A percentile compares a stretch with the other conserved stretches of the same genome.
These are phyloP conservation scores for Trypanosoma caninum DNA, from an alignment of 208 protist genomes.

Conservation along the genomic window DNA sequence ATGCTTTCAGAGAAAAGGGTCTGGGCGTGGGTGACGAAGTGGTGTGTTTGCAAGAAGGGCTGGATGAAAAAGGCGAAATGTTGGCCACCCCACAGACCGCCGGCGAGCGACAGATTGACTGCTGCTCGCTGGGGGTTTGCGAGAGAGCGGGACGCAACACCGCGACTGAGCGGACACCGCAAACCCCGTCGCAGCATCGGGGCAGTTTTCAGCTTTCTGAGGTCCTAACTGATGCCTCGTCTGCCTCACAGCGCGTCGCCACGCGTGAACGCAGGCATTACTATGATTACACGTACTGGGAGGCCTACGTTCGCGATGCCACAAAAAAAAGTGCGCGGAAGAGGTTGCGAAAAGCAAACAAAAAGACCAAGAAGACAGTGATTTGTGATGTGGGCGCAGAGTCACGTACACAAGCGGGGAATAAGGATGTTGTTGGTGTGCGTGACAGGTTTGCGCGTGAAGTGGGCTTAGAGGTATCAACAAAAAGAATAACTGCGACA, in stretches of 20 bases:
- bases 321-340: constrained; percentile 30
- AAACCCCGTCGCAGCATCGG: not conserved
- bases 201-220: constrained; percentile 20
- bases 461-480: too few relatives aligned
- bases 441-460: too few relatives aligned
- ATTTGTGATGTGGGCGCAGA: not conserved
- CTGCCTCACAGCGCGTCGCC: constrained; percentile 42
- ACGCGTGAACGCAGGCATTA: constrained; percentile 26
- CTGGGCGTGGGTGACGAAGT: not conserved
- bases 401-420: not conserved
- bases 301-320: constrained; percentile 33
- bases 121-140: not conserved
- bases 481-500: too few relatives aligned
- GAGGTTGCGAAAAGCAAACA: not conserved
- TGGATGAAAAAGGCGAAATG: not conserved
- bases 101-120: constrained; percentile 1
- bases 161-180: constrained; percentile 15
- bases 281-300: constrained; percentile 40
- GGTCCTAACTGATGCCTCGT: constrained; percentile 19
- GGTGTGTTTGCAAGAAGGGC: not conserved
- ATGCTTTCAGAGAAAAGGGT: too few relatives aligned
- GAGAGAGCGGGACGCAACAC: constrained; percentile 8
- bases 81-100: not conserved
- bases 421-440: not conserved
- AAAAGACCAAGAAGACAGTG: not conserved